A percentile compares a stretch with the other conserved stretches of the same genome.
Conservation (phyloP, 768 basidiomycete genomes). For the Pleurotus pulmonarius region DNA sequence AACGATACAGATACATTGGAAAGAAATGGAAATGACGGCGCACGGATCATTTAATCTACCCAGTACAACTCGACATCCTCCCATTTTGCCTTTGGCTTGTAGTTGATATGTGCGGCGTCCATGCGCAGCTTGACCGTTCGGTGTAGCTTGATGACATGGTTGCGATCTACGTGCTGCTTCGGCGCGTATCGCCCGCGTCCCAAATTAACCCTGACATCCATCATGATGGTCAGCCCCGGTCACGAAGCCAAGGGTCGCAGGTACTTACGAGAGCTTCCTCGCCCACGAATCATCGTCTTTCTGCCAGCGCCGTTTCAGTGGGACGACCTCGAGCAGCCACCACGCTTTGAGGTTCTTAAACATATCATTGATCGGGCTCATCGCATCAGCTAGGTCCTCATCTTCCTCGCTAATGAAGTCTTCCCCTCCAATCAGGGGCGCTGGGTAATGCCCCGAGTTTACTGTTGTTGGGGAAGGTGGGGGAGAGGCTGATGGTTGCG, state of each 20-base stretch:
- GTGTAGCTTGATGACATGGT: slow-evolving; percentile 17
- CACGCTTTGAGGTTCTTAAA: slow-evolving; percentile 42
- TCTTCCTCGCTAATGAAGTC: slow-evolving; percentile 48
- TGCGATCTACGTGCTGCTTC: background rate
- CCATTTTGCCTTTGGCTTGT: slow-evolving; percentile 25
- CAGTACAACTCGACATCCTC: slow-evolving; percentile 9
- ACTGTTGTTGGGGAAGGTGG: slow-evolving; percentile 15
- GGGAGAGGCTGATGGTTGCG: slow-evolving; percentile 19
- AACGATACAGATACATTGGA: too few relatives aligned
- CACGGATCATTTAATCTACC: slow-evolving; percentile 18
- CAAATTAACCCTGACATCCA: background rate
- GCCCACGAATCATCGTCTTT: slow-evolving; percentile 37
- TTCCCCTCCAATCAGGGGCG: slow-evolving; percentile 19
- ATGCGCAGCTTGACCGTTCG: slow-evolving; percentile 20
- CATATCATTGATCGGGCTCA: slow-evolving; percentile 52
- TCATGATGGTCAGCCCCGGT: background rate
- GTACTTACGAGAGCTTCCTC: slow-evolving; percentile 31
- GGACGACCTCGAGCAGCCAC: slow-evolving; percentile 65
- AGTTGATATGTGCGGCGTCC: slow-evolving; percentile 17
- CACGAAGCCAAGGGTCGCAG: background rate
- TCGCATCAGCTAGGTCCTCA: slow-evolving; percentile 57
- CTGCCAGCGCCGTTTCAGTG: slow-evolving; percentile 36
- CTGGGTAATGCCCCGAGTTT: slow-evolving; percentile 13
- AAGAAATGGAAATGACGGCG: too few relatives aligned
- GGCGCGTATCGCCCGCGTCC: slow-evolving; percentile 1